Evolutionary conservation across 352 stramenopile genomes (phyloP).

Genomic region (Phytophthora palmivora): DNA sequence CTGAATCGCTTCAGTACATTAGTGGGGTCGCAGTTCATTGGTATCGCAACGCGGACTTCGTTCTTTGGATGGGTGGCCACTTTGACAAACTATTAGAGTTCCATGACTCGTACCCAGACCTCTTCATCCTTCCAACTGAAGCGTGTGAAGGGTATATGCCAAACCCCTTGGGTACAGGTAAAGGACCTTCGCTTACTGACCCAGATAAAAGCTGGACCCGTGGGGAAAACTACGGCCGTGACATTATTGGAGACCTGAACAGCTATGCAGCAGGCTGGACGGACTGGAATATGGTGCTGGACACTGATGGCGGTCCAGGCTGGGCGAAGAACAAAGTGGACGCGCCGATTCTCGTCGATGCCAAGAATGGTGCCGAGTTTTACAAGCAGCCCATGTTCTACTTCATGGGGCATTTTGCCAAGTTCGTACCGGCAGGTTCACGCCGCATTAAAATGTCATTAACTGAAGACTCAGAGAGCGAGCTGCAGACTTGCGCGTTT

Average conservation of each 20-base stretch:
- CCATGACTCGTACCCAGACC: constrained; percentile 55
- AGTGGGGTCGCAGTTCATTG: constrained; percentile 87
- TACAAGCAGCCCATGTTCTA: too few species aligned
- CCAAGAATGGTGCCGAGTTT: too few species aligned
- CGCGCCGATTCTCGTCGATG: too few species aligned
- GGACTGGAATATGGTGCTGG: constrained; percentile 90
- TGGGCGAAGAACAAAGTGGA: too few species aligned
- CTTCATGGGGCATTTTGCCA: too few species aligned
- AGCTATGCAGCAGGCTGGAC: constrained; percentile 83
- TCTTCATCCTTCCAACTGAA: constrained; percentile 86
- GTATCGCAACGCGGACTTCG: constrained; percentile 77
- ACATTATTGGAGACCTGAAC: constrained; percentile 88
- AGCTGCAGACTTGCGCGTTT: constrained; percentile 48
- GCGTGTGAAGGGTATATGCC: constrained; percentile 68
- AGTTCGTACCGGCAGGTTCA: constrained; percentile 64
- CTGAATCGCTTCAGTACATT: constrained; percentile 69
- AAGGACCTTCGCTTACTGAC: constrained; percentile 46
- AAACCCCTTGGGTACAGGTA: constrained; percentile 48
- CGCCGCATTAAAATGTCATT: constrained; percentile 42
- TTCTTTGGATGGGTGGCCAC: constrained; percentile 40
- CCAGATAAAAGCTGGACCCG: constrained; percentile 57
- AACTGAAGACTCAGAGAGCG: constrained; percentile 25
- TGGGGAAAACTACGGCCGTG: constrained; percentile 78
- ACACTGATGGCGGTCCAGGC: too few species aligned
- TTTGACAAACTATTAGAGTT: constrained; percentile 54